A percentile compares a stretch with the other conserved stretches of the same genome.
Evolutionary conservation across 208 protist species (phyloP).

Genomic region (Trypanosoma lewisi): DNA sequence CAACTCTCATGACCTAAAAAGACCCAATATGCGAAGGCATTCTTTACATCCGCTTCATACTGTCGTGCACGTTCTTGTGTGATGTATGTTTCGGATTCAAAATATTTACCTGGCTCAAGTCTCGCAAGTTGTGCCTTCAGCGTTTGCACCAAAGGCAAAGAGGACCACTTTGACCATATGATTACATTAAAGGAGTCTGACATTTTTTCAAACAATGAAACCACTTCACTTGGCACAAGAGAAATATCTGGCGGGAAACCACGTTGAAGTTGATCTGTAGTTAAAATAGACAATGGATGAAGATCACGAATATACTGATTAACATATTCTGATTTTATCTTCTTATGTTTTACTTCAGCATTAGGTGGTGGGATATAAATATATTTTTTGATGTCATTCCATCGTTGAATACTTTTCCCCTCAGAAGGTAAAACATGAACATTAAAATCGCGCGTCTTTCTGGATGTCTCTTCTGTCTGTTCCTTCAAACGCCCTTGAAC

Average conservation of each 20-base stretch:
- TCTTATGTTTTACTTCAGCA: conserved; percentile 50
- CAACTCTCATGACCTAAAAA: conserved; percentile 48
- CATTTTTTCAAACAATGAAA: conserved; percentile 86
- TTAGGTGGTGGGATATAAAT: conserved; percentile 75
- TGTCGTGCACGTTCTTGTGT: conserved; percentile 75
- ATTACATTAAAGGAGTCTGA: conserved; percentile 36
- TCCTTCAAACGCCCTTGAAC: conserved; percentile 66
- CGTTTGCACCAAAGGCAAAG: conserved; percentile 38
- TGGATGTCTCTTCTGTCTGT: conserved; percentile 19
- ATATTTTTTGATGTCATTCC: conserved; percentile 92
- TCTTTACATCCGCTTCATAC: conserved; percentile 87
- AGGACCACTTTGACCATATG: conserved; percentile 43
- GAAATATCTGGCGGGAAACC: conserved; percentile 88
- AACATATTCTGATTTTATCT: conserved; percentile 64
- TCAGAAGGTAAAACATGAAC: conserved; percentile 74
- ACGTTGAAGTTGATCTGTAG: conserved; percentile 69
- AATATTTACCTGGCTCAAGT: conserved; percentile 81
- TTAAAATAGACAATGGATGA: conserved; percentile 87
- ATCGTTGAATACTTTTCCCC: conserved; percentile 80
- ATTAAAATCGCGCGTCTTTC: conserved; percentile 53
- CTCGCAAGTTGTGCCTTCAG: conserved; percentile 38
- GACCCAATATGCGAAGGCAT: conserved; percentile 78
- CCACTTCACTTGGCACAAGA: conserved; percentile 83
- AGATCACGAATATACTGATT: conserved; percentile 72
- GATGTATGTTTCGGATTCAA: conserved; percentile 77